Evolutionary conservation across 1,284 basidiomycete species (phyloP).

Genomic region (Anthracocystis panici-leucophaei): DNA sequence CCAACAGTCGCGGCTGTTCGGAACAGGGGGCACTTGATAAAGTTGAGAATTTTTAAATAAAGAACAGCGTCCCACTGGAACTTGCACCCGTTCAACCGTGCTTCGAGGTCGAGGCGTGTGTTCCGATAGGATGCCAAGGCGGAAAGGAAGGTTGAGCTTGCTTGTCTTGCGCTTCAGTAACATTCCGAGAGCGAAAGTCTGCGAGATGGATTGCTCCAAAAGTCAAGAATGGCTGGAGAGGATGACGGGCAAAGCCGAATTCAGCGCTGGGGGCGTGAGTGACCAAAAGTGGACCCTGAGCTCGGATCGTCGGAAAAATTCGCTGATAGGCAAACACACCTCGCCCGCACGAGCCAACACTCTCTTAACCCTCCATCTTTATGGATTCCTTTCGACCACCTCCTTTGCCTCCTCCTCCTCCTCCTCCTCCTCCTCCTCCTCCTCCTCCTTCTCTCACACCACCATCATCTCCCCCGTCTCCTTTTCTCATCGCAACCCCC

Average conservation of each 20-base stretch:
- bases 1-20: neutral
- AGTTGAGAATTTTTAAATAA: neutral
- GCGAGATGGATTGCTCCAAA: too few species aligned
- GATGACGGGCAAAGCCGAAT: too few species aligned
- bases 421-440: neutral
- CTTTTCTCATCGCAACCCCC: neutral
- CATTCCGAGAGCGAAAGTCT: too few species aligned
- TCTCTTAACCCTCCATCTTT: too few species aligned
- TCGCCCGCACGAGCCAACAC: slow-evolving; percentile 32
- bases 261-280: too few species aligned
- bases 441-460: neutral
- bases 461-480: neutral
- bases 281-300: slow-evolving; percentile 32
- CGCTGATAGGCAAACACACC: neutral
- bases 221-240: too few species aligned
- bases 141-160: too few species aligned
- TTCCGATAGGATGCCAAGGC: too few species aligned
- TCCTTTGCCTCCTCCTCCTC: neutral
- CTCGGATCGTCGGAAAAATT: slow-evolving; percentile 29
- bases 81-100: too few species aligned
- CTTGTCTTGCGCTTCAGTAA: too few species aligned
- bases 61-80: too few species aligned
- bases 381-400: neutral
- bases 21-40: neutral
- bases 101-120: too few species aligned